phyloP scores from a whole-genome alignment of 441 rosid genomes.

The Adansonia grandidieri region DNA sequence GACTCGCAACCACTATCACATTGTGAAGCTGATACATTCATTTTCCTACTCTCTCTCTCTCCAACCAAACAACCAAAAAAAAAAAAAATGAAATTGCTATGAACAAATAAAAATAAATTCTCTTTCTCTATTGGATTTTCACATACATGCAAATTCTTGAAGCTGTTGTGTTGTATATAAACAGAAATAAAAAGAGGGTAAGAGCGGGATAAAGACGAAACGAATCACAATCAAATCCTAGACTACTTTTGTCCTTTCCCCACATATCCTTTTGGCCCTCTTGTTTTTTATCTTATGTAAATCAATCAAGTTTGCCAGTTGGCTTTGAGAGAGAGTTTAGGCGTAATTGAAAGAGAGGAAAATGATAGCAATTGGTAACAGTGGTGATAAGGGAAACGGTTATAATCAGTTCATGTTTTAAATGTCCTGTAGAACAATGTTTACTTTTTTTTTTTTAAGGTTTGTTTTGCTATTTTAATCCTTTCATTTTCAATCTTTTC shows the following conservation, averaged over 20 bases:
- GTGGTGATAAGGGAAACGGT: constrained; percentile 27
- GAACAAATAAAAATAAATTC: neutral
- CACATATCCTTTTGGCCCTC: constrained; percentile 30
- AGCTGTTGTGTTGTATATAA: constrained; percentile 24
- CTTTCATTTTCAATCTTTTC: constrained; percentile 7
- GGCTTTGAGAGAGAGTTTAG: constrained; percentile 35
- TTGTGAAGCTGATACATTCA: constrained; percentile 60
- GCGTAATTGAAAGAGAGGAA: constrained; percentile 16
- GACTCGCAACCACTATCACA: constrained; percentile 74
- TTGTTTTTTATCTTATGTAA: constrained; percentile 34
- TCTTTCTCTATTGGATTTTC: neutral
- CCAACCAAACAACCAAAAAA: constrained; percentile 20
- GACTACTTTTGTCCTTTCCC: constrained; percentile 43
- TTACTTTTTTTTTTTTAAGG: too few relatives aligned
- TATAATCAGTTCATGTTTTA: constrained; percentile 23
- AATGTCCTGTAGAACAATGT: constrained; percentile 20
- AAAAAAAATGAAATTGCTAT: constrained; percentile 18
- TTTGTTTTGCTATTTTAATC: too few relatives aligned
- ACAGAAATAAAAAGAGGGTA: constrained; percentile 14
- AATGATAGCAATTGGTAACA: constrained; percentile 31
- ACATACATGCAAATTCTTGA: constrained; percentile 7
- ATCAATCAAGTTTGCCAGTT: constrained; percentile 56
- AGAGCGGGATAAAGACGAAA: constrained; percentile 32
- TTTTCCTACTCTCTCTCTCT: constrained; percentile 25
- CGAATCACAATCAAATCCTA: constrained; percentile 44